Base-by-base conservation (phyloP, 768 basidiomycete genomes). In the Tylopilus vinaceipallidus region DNA sequence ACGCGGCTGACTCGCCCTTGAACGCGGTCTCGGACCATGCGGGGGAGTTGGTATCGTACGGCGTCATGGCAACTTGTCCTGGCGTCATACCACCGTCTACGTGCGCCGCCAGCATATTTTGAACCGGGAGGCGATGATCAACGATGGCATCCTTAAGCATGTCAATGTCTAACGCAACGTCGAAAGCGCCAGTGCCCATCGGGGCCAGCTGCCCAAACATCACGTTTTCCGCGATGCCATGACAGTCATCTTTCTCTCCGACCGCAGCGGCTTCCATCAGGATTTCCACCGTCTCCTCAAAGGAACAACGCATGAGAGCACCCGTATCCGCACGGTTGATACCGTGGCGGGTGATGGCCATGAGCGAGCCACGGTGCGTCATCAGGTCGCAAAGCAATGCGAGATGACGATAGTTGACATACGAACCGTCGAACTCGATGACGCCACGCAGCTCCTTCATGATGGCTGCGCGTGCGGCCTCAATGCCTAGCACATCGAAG, bases 141-240 rank as follows among this genome's bases (percentile, higher is more conserved):
- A 98, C 89, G 47, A 98, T 93, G 34, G 97, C 95, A 51, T 98
- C 95, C 76, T 97, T 97, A 61, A 99, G 76, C 93, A 98, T 95
- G 58, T 95, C 90, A 61, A 98, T 91, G 68, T 99, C 97, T 42
- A 99, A 79, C 0, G 92, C 87, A 42, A 99, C 90, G 42, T 98
- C 95, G 63, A 95, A 98, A 8, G 91, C 81, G 13, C 97, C 97
- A 0, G 97, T 98, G 44, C 97, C 97, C 94, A 99, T 98, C 1
- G 95, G 95, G n/a, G 95, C 95, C 82, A 98, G 89, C 72, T 98
- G 97, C 16, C 97, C 97, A 60, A 99, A 92, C 79, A 99, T 84
- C 35, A 99, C 93, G 62, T 98, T 98, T 76, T 98, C 95, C n/a
- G 97, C 97, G 27, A 99, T 84, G 37, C 95, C 97, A 46, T 91